Conservation (phyloP, 768 basidiomycete species). For the Jaapia argillacea region DNA sequence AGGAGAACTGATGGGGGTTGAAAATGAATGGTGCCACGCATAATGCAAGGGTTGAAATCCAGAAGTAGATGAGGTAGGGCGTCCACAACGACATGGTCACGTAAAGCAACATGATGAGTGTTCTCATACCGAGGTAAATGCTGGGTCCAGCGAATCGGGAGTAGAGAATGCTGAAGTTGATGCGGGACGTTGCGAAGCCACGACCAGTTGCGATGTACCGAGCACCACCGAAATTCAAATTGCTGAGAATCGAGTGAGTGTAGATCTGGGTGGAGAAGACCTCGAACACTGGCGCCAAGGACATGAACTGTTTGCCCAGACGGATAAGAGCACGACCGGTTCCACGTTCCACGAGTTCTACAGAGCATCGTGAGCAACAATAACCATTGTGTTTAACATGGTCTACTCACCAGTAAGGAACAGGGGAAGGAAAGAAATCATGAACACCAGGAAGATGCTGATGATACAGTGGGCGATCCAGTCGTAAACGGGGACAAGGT, state of each 20-base stretch:
- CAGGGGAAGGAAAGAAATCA: constrained; percentile 90
- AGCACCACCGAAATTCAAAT: constrained; percentile 95
- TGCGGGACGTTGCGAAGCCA: constrained; percentile 94
- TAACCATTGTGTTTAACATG: background rate
- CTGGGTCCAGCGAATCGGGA: constrained; percentile 98
- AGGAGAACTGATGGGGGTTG: constrained; percentile 99
- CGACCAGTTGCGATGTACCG: constrained; percentile 98
- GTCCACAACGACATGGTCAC: constrained; percentile 90
- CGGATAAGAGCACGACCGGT: constrained; percentile 87
- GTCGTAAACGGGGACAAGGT: constrained; percentile 83
- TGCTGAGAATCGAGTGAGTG: constrained; percentile 94
- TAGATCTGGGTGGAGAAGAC: constrained; percentile 98
- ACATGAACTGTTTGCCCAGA: constrained; percentile 88
- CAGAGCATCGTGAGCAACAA: constrained; percentile 13
- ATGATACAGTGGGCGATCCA: constrained; percentile 98
- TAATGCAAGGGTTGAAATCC: constrained; percentile 87
- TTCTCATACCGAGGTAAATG: constrained; percentile 95
- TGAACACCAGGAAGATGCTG: constrained; percentile 96
- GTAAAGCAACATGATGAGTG: constrained; percentile 85
- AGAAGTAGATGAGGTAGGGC: constrained; percentile 93
- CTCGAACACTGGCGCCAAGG: constrained; percentile 92
- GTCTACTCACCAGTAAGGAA: constrained; percentile 78
- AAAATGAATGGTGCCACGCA: constrained; percentile 97
- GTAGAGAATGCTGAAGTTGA: constrained; percentile 91
- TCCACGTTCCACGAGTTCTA: constrained; percentile 93